Base-by-base conservation (phyloP, 1,139 yeast species). In the Saccharomyces hybrid region DNA sequence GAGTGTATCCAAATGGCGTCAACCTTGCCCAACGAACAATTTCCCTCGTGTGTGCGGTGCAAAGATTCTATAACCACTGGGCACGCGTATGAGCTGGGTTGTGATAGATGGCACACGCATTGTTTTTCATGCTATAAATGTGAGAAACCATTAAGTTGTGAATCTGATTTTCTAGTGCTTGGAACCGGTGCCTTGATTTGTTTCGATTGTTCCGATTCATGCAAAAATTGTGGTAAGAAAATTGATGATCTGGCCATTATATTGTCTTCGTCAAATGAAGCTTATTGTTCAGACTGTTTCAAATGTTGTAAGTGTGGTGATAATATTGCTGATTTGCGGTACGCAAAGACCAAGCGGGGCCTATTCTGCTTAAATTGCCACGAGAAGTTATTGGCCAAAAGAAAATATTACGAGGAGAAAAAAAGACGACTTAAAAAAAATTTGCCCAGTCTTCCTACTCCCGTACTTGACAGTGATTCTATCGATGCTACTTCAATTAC, bases 131-230 rank as follows among this genome's bases (percentile, higher is more conserved):
- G 99, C 71, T 86, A 95, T 56, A 86, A 86, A 63, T 93, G 99
- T 71, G 77, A 79, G 47, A 78, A 81, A 60, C 80, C 84, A 49
- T 75, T 93, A 56, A 96, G 95, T 31, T 88, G 96, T 62, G 86
- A 90, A 67, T 86, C 95, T 44, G 90, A 90, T 69, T 88, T 95
- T 69, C 75, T 93, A 53, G 97, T 93, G 2, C 75, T 93, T 54
- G 98, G 97, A 2, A 89, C 95, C 57, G 98, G 99, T 34, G 86
- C 88, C 55, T 75, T 95, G 56, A 88, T 95, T 27, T 93, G 99
- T 70, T 84, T 90, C 54, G 87, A 85, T 59, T 93, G 99, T 71
- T 87, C 96, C 12, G 95, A 91, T 69, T 82, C 84, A 52, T 93
- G 99, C 71, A 84, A 85, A 64, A 84, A 84, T 58, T 95, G 99